Conservation (phyloP, 441 rosid species). For the Corymbia calophylla region DNA sequence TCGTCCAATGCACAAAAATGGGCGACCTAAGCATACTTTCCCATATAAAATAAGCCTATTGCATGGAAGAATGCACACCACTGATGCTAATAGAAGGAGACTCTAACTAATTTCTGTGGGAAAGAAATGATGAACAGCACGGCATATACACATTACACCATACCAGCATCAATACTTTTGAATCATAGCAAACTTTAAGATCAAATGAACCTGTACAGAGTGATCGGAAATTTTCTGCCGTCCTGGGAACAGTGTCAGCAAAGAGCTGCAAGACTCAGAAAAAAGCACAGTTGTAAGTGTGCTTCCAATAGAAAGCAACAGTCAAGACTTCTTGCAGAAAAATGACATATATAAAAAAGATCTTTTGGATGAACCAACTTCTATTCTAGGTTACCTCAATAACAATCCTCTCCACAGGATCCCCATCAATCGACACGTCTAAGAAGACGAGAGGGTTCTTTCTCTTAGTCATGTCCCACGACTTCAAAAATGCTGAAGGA, state of each 20-base stretch:
- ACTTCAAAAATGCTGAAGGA: conserved; percentile 9
- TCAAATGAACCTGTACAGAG: conserved; percentile 77
- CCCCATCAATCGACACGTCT: conserved; percentile 70
- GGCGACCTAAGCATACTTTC: not conserved
- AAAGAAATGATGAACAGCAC: not conserved
- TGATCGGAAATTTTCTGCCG: conserved; percentile 91
- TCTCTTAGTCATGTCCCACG: conserved; percentile 56
- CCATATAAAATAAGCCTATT: not conserved
- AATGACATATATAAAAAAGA: not conserved
- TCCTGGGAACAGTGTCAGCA: conserved; percentile 88
- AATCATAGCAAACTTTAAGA: not conserved
- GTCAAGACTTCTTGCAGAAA: not conserved
- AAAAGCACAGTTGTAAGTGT: not conserved
- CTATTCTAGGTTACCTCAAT: conserved; percentile 58
- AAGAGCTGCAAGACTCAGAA: conserved; percentile 55
- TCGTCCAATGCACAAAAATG: not conserved
- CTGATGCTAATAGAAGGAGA: not conserved
- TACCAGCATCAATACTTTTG: not conserved
- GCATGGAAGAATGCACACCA: not conserved
- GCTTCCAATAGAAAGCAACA: not conserved
- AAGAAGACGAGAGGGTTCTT: conserved; percentile 73
- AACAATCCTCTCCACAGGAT: conserved; percentile 57
- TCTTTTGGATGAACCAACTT: not conserved
- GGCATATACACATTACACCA: not conserved
- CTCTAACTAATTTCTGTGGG: not conserved